These are phyloP conservation scores for Protostelium mycophagum DNA, from an alignment of 78 protist genomes.

Conservation along the genomic window DNA sequence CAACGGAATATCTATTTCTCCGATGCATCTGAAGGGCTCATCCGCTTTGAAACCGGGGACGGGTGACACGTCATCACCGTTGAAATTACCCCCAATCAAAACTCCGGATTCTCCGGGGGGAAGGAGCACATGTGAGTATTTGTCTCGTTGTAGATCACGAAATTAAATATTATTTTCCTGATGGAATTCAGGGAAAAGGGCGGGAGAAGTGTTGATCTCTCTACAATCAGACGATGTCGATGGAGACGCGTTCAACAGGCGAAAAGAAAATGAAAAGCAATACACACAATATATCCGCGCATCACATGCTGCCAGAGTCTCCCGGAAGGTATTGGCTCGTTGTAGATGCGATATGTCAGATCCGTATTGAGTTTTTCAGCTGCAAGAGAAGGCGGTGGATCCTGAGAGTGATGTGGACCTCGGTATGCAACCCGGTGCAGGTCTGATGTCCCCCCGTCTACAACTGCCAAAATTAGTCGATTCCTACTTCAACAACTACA, in stretches of 20 bases:
- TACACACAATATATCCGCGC: neutral
- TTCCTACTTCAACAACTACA: neutral
- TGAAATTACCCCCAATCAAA: neutral
- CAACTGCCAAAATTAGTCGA: neutral
- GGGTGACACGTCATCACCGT: neutral
- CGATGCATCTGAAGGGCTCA: neutral
- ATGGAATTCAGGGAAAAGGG: neutral
- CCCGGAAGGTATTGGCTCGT: neutral
- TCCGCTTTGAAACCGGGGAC: neutral
- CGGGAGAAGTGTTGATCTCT: neutral
- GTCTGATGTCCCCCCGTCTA: neutral
- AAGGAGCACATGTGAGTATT: neutral
- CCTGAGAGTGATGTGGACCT: neutral
- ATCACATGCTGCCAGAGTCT: neutral
- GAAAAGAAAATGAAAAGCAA: neutral
- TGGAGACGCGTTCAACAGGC: neutral
- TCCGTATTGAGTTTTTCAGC: too few relatives aligned
- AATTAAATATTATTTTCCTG: too few relatives aligned
- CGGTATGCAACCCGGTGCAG: neutral
- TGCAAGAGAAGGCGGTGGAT: neutral
- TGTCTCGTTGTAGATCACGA: neutral
- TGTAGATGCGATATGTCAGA: too few relatives aligned
- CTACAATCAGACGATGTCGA: neutral
- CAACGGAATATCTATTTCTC: neutral
- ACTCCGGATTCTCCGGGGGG: neutral